Percentiles rank a stretch among this genome's conserved stretches.
Conservation (phyloP, 2,329 filamentous ascomycete genomes). For the Sporothrix schenckii region DNA sequence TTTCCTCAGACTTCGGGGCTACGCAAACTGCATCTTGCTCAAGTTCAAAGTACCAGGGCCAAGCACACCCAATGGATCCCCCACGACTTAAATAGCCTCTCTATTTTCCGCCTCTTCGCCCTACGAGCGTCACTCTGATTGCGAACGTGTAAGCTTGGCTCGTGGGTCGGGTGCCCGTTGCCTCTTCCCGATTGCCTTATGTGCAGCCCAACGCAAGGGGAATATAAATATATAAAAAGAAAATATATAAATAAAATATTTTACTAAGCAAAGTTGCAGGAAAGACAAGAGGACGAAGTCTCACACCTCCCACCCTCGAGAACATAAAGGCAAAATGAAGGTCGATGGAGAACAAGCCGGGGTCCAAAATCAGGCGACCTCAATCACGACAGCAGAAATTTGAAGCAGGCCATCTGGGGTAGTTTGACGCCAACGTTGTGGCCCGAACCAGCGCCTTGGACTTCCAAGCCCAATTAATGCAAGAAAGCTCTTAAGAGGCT, state of each 20-base stretch:
- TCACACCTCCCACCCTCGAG: background rate
- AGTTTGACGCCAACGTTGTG: background rate
- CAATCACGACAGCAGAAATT: background rate
- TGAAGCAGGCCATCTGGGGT: constrained; percentile 13
- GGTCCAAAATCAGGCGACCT: background rate
- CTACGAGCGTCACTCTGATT: background rate
- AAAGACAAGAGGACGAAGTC: background rate
- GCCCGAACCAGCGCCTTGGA: too few relatives aligned
- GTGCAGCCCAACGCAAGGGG: background rate
- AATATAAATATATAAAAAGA: background rate
- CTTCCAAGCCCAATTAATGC: too few relatives aligned
- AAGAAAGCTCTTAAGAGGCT: background rate
- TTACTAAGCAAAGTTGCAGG: background rate
- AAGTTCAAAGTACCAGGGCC: background rate
- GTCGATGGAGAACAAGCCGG: background rate
- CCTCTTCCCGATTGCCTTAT: too few relatives aligned
- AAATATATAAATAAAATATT: too few relatives aligned
- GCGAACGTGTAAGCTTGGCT: background rate
- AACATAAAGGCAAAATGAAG: background rate
- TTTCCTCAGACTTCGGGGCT: too few relatives aligned
- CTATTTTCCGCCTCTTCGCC: background rate
- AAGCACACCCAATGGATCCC: constrained; percentile 7
- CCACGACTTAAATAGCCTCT: too few relatives aligned
- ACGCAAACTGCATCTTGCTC: background rate
- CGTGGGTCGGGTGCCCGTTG: background rate